Percentiles rank a stretch among this genome's conserved stretches.
Conservation (phyloP, 805 yeast genomes). For the Nakazawaea laoshanensis region DNA sequence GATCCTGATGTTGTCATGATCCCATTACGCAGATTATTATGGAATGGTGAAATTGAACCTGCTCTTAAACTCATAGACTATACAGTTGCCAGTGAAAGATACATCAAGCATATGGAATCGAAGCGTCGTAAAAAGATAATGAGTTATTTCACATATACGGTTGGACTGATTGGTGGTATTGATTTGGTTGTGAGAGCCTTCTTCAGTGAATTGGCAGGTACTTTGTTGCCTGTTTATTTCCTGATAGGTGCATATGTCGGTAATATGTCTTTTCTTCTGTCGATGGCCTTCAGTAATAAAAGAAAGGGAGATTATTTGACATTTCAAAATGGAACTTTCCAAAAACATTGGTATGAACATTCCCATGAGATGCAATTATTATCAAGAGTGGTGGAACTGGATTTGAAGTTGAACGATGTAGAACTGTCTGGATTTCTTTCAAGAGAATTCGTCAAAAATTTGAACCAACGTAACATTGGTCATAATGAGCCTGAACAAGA, state of each 20-base stretch:
- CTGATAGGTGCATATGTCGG: slow-evolving; percentile 41
- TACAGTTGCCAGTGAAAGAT: slow-evolving; percentile 51
- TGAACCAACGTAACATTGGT: slow-evolving; percentile 25
- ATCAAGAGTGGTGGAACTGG: slow-evolving; percentile 56
- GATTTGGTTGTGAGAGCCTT: slow-evolving; percentile 37
- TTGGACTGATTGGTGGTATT: slow-evolving; percentile 31
- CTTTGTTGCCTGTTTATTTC: slow-evolving; percentile 29
- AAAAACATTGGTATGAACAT: slow-evolving; percentile 54
- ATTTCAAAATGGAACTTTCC: slow-evolving; percentile 60
- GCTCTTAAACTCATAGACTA: slow-evolving; percentile 52
- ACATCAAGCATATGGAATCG: slow-evolving; percentile 27
- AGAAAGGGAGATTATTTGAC: slow-evolving; percentile 41
- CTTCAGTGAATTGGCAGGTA: slow-evolving; percentile 26
- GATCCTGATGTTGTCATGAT: slow-evolving; percentile 38
- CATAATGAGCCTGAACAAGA: slow-evolving; percentile 56
- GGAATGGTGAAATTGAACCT: slow-evolving; percentile 44
- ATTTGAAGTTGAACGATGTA: slow-evolving; percentile 40
- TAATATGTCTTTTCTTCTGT: slow-evolving; percentile 37
- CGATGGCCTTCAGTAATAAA: slow-evolving; percentile 35
- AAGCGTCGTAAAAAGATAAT: slow-evolving; percentile 21
- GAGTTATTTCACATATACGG: slow-evolving; percentile 33
- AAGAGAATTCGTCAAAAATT: slow-evolving; percentile 18
- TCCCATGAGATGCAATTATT: slow-evolving; percentile 65
- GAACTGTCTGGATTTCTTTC: slow-evolving; percentile 28
- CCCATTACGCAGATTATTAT: slow-evolving; percentile 55